Evolutionary conservation across 257 asterid genomes (phyloP).

Genomic region (Jacaranda copaia): DNA sequence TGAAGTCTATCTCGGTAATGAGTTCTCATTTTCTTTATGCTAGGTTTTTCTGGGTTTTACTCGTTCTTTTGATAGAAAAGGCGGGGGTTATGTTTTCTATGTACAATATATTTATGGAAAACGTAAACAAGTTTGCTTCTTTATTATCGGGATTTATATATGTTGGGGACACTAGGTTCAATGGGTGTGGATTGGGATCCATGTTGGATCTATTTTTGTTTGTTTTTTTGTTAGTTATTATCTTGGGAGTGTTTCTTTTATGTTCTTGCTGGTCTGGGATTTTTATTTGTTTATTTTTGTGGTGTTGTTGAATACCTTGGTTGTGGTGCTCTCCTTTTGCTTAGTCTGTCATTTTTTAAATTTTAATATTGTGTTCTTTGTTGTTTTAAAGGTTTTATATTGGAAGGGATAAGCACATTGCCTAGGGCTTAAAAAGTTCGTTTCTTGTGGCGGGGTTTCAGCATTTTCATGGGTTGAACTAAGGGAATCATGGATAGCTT

Average conservation of each 20-base stretch:
- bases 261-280: constrained; percentile 44
- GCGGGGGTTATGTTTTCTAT: constrained; percentile 48
- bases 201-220: constrained; percentile 64
- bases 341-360: constrained; percentile 40
- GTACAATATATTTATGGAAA: constrained; percentile 22
- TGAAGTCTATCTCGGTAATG: constrained; percentile 31
- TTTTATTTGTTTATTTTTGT: constrained; percentile 46
- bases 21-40: constrained; percentile 37
- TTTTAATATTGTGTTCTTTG: constrained; percentile 32
- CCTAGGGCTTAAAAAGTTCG: constrained; percentile 49
- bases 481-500: constrained; percentile 72
- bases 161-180: constrained; percentile 68
- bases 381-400: constrained; percentile 49
- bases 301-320: constrained; percentile 50
- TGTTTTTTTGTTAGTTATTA: constrained; percentile 26
- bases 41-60: constrained; percentile 35
- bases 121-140: constrained; percentile 35
- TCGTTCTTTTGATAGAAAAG: constrained; percentile 10
- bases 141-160: constrained; percentile 43
- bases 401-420: constrained; percentile 67
- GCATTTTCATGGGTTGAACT: constrained; percentile 73
- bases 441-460: constrained; percentile 54
- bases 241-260: constrained; percentile 42
- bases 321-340: constrained; percentile 54
- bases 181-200: constrained; percentile 87